Evolutionary conservation across 768 basidiomycete species (phyloP), one percentile per base, ranked within the genome.

Genomic region (Agrocybe pediades): DNA sequence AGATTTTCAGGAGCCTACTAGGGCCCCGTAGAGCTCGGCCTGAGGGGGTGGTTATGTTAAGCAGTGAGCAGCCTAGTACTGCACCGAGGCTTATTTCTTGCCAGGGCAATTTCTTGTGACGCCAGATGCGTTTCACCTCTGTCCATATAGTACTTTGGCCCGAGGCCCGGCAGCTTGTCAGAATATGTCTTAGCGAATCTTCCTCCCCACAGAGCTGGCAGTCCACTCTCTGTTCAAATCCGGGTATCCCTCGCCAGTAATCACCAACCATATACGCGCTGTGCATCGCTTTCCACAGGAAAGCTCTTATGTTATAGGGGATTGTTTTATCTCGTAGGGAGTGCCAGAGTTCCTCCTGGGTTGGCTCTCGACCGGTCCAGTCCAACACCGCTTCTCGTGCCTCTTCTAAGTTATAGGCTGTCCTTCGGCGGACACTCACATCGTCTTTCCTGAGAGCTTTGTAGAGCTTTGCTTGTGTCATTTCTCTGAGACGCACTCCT

Each of bases 1-100:
- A 20, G 2, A 68, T 68, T 3, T 49, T 17, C 16, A 29, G 56
- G 1, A 69, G 61, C 0, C 65, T 15, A 2, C 27, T 49, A 1
- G 52, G 42, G 1, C 63, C 60, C 8, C 11, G 16, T 1, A 36
- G 24, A 0, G 9, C 24, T 55, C n/a, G 20, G 13, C 54, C 46
- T 9, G 41, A 43, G 2, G 29, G 19, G 9, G 51, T 15, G 8
- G 9, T 19, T 19, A 51, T 41, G 1, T 20, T 13, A 1, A 17
- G 19, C 16, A 61, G 27, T 0, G 57, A 52, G 23, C 58, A 55
- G 0, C 57, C 62, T 3, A 63, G 43, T 6, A 65, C 54, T 1
- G 13, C n/a, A 2, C 64, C 66, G 1, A 64, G 20, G 0, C 57
- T 40, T 0, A 52, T 55, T 23, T 44, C 30, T 46, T 4, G n/a